A percentile compares a stretch with the other conserved stretches of the same genome.
Conservation (phyloP, 2,329 filamentous ascomycete species). For the Tolypocladium capitatum region DNA sequence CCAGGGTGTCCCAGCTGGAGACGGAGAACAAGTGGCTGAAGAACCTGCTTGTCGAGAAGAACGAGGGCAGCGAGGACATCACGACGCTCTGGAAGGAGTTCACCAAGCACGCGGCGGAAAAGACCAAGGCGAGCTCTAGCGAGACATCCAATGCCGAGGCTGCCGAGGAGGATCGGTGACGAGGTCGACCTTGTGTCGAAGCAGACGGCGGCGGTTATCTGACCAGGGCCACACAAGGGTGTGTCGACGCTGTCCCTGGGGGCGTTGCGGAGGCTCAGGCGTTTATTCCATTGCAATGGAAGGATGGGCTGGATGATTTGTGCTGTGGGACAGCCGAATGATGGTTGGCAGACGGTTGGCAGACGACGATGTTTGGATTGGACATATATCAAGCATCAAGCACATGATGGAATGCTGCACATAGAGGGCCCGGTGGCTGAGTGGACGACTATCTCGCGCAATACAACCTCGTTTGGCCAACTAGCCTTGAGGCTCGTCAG, state of each 20-base stretch:
- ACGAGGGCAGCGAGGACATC: slow-evolving; percentile 46
- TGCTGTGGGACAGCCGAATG: slow-evolving; percentile 7
- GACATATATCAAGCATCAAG: neutral
- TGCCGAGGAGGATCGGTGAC: slow-evolving; percentile 11
- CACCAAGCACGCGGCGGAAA: slow-evolving; percentile 22
- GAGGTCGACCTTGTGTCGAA: neutral
- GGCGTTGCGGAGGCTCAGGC: slow-evolving; percentile 4
- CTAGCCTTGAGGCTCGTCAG: neutral
- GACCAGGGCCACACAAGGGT: neutral
- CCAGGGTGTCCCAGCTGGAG: slow-evolving; percentile 62
- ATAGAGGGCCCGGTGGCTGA: slow-evolving; percentile 1
- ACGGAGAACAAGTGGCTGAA: slow-evolving; percentile 75
- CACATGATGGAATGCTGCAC: slow-evolving; percentile 1
- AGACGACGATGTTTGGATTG: slow-evolving; percentile 2
- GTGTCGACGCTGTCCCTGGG: neutral
- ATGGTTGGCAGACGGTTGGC: slow-evolving; percentile 6
- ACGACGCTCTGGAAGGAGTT: slow-evolving; percentile 39
- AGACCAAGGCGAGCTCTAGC: slow-evolving; percentile 14
- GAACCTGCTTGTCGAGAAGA: slow-evolving; percentile 71
- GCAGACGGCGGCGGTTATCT: neutral
- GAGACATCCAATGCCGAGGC: slow-evolving; percentile 9
- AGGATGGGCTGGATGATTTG: neutral
- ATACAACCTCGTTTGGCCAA: neutral
- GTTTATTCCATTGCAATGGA: neutral
- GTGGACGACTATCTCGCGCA: neutral